Base-by-base conservation (phyloP, 192 early-diverging fungal species). In the Dissophora globulifera region DNA sequence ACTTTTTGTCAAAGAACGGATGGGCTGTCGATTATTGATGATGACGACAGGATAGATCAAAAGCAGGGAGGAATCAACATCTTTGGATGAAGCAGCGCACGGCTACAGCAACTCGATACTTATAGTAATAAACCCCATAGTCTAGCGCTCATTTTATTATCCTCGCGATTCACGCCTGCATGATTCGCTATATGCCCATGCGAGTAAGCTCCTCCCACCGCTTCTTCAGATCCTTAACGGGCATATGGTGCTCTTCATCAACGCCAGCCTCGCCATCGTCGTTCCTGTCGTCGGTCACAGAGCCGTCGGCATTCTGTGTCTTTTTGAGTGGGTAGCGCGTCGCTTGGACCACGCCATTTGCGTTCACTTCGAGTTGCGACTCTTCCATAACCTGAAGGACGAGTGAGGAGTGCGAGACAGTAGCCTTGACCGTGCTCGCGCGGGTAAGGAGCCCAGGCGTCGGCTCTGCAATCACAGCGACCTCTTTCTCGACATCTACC, bases 1-100 rank as follows among this genome's bases (percentile, higher is more conserved):
- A 89, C 27, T 90, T 82, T 64, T 69, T 90, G 41, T 75, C 68
- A 20, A 83, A 86, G 49, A 88, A 88, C 67, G 87, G 87, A 29
- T 88, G 87, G 87, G 84, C 87, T 15, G 83, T 83, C 15, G 87
- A 82, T 48, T 81, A 81, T n/a, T 81, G 52, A 33, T n/a, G n/a
- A n/a, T n/a, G n/a, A n/a, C n/a, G n/a, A n/a, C n/a, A n/a, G n/a
- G n/a, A n/a, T n/a, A n/a, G n/a, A n/a, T n/a, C 35, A 38, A 38
- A 9, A 38, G 35, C 13, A 38, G 35, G 13, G 13, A 13, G 13
- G 35, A 9, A 38, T 13, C 35, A 38, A 38, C 35, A 13, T 38
- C 35, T 38, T 38, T 38, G 6, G 6, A 13, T 13, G 6, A 13
- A 38, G 7, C 35, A 38, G 35, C n/a, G n/a, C n/a, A n/a, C n/a